phyloP scores from a whole-genome alignment of 2,329 filamentous ascomycete species.

The Xylariaceae sp. region DNA sequence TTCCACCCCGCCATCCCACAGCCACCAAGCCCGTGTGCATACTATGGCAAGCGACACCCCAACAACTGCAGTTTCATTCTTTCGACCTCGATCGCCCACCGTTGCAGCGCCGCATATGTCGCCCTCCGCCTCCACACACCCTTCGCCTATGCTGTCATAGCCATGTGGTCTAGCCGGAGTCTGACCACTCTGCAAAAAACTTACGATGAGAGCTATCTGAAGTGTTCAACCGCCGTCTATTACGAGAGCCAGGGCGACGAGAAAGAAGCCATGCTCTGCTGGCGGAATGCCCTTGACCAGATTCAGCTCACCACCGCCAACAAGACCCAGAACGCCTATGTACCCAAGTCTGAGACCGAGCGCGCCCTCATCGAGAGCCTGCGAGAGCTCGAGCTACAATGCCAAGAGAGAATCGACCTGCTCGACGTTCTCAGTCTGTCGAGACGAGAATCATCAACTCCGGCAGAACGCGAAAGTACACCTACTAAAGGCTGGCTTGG shows the following conservation, averaged over 20 bases:
- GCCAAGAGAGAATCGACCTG: slow-evolving; percentile 87
- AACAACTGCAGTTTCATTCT: no score
- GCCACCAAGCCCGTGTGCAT: no score
- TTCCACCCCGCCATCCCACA: no score
- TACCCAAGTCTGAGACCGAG: slow-evolving; percentile 76
- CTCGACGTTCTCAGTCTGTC: slow-evolving; percentile 74
- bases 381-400: slow-evolving; percentile 80
- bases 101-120: no score
- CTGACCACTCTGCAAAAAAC: slow-evolving; percentile 86
- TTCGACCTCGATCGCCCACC: no score
- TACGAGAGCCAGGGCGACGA: slow-evolving; percentile 96
- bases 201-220: slow-evolving; percentile 93
- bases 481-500: slow-evolving; percentile 63
- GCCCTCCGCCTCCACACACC: no score
- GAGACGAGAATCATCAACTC: slow-evolving; percentile 39
- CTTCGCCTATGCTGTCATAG: no score
- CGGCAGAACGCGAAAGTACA: slow-evolving; percentile 18
- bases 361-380: slow-evolving; percentile 77
- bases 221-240: slow-evolving; percentile 92
- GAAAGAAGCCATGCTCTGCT: slow-evolving; percentile 82
- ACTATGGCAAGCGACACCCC: no score
- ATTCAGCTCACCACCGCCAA: slow-evolving; percentile 84
- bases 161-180: slow-evolving; percentile 51
- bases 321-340: slow-evolving; percentile 64
- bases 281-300: slow-evolving; percentile 82